Evolutionary conservation across 768 basidiomycete genomes (phyloP).

Genomic region (Psilocybe azurescens): DNA sequence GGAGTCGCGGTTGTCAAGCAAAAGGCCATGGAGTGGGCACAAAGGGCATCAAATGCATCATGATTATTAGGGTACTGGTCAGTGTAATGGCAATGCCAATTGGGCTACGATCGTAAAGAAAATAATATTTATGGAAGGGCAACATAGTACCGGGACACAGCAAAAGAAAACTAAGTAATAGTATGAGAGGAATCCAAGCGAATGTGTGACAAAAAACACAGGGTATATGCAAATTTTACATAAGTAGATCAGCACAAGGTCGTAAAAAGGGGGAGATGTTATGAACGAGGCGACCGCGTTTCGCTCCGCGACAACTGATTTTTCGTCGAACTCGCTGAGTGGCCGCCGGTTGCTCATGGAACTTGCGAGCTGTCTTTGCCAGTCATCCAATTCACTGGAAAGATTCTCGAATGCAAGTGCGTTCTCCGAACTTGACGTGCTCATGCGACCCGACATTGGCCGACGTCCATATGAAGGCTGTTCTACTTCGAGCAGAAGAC

Average conservation of each 20-base stretch:
- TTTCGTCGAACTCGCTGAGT: constrained; percentile 70
- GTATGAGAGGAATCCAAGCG: constrained; percentile 55
- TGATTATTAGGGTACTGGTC: constrained; percentile 33
- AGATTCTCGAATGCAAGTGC: constrained; percentile 77
- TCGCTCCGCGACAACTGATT: constrained; percentile 60
- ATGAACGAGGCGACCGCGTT: constrained; percentile 63
- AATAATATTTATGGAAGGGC: constrained; percentile 28
- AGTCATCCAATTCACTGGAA: constrained; percentile 82
- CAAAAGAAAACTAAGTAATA: constrained; percentile 29
- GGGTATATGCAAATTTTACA: constrained; percentile 58
- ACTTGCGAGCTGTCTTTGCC: constrained; percentile 84
- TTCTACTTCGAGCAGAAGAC: constrained; percentile 85
- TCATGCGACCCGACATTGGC: constrained; percentile 70
- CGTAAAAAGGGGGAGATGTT: constrained; percentile 34
- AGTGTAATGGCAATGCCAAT: constrained; percentile 28
- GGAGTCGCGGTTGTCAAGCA: constrained; percentile 83
- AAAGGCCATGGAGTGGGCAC: constrained; percentile 93
- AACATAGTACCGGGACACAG: constrained; percentile 35
- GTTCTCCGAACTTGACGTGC: constrained; percentile 85
- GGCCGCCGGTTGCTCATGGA: constrained; percentile 78
- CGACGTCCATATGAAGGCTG: constrained; percentile 72
- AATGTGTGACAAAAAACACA: constrained; percentile 46
- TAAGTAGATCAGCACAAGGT: constrained; percentile 31
- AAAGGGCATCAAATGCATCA: constrained; percentile 45
- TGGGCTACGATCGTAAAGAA: constrained; percentile 24